Evolutionary conservation across 345 rosid species (phyloP).

Genomic region (Eucalyptus cloeziana): DNA sequence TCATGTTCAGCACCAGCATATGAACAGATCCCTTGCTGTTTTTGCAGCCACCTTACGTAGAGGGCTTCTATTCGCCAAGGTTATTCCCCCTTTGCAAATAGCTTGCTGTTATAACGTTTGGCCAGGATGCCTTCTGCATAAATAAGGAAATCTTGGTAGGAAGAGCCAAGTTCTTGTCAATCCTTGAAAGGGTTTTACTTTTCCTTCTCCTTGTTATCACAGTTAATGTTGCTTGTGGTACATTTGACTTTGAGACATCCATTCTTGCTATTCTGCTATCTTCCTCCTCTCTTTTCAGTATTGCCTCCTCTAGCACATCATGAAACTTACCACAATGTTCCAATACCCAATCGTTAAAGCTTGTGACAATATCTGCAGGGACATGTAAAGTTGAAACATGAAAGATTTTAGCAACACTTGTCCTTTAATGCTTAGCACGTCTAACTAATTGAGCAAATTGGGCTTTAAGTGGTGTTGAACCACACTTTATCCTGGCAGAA

Average conservation of each 20-base stretch:
- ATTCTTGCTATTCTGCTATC: not conserved
- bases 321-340: not conserved
- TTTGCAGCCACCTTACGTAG: not conserved
- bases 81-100: not conserved
- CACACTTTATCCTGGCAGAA: not conserved
- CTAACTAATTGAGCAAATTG: not conserved
- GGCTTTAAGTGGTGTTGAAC: not conserved
- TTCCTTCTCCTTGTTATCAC: not conserved
- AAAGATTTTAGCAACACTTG: not conserved
- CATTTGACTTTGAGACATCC: not conserved
- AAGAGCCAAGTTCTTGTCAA: not conserved
- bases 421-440: not conserved
- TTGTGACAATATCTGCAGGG: not conserved
- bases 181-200: not conserved
- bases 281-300: not conserved
- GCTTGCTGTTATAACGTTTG: not conserved
- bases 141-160: not conserved
- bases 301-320: not conserved
- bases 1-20: not conserved
- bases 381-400: not conserved
- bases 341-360: not conserved
- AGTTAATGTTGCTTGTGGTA: not conserved
- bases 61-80: not conserved
- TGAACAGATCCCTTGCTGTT: not conserved
- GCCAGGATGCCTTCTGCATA: not conserved